Evolutionary conservation across 441 rosid genomes (phyloP).

Genomic region (Populus hybrid): DNA sequence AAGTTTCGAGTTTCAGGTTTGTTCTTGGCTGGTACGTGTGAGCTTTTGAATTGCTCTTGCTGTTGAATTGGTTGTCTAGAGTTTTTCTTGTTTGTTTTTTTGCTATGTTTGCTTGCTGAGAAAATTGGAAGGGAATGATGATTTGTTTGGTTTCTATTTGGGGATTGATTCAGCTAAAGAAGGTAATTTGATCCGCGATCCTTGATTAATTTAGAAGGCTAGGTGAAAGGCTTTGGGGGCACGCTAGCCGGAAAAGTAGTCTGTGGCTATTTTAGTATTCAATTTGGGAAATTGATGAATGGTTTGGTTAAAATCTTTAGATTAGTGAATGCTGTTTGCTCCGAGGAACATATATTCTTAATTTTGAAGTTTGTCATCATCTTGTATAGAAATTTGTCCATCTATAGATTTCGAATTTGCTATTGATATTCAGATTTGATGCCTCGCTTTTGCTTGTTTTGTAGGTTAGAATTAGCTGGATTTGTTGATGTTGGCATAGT

Average conservation of each 20-base stretch:
- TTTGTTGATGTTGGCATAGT: constrained; percentile 20
- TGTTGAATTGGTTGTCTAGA: background rate
- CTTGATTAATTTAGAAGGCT: background rate
- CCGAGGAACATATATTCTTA: background rate
- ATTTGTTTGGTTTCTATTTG: background rate
- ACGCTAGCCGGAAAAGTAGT: background rate
- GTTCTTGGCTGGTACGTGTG: background rate
- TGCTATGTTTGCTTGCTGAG: constrained; percentile 1
- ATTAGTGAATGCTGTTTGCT: background rate
- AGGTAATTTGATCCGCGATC: background rate
- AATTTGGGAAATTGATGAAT: background rate
- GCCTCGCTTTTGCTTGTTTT: background rate
- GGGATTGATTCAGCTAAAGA: background rate
- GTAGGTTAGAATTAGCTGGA: background rate
- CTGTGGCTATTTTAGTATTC: background rate
- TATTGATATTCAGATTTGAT: background rate
- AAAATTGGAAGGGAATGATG: background rate
- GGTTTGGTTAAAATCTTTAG: background rate
- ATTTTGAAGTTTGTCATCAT: background rate
- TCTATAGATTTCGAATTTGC: background rate
- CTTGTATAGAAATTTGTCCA: background rate
- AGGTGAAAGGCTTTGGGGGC: background rate
- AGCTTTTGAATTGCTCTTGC: background rate
- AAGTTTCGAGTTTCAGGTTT: background rate
- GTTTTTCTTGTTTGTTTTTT: background rate